Evolutionary conservation across 2,329 filamentous ascomycete species (phyloP), one percentile per base, ranked within the genome.

Genomic region (Rachicladosporium sp.): DNA sequence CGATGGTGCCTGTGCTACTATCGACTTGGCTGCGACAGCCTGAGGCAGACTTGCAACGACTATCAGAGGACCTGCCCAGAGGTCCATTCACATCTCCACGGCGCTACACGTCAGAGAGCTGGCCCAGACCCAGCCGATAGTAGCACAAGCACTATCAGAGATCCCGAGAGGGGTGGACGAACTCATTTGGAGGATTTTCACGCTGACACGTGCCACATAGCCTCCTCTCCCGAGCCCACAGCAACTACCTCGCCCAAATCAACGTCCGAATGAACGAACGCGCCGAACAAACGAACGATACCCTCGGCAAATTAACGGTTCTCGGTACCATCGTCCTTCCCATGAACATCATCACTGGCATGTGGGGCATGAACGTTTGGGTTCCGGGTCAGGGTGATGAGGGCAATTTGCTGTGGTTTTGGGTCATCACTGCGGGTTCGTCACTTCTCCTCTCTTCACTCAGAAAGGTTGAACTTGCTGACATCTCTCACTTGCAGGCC

Each of bases 241-340:
- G 78, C 56, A 98, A 96, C 59, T 98, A 98, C 58, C 81, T 98
- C n/a, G 91, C 91, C 1, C 91, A 98, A 60, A 95, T 98, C 66
- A 96, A 95, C 62, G 94, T 96, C 53, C 79, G 87, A 54, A 96
- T 96, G 89, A 95, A 95, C 62, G 89, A 96, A 67, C 80, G 91
- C 35, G 85, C 93, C 59, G 89, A 98, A 61, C 80, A 93, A 65
- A 98, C 91, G 1, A 86, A 87, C 31, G 89, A 98, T 58, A 87
- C 95, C 1, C 74, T 98, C 10, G 88, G 88, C 47, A 94, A 91
- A 61, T 73, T 98, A 44, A 96, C 91, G 0, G 91, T 98, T 1
- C 71, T 98, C 1, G 91, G 91, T 48, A 98, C 91, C 4, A 96
- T 98, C 50, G 89, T 98, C 3, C 68, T 98, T 41, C 91, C 91